These are phyloP conservation scores for Ophiostoma novo-ulmi DNA, from an alignment of 2,329 filamentous ascomycete species.

Conservation along the genomic window DNA sequence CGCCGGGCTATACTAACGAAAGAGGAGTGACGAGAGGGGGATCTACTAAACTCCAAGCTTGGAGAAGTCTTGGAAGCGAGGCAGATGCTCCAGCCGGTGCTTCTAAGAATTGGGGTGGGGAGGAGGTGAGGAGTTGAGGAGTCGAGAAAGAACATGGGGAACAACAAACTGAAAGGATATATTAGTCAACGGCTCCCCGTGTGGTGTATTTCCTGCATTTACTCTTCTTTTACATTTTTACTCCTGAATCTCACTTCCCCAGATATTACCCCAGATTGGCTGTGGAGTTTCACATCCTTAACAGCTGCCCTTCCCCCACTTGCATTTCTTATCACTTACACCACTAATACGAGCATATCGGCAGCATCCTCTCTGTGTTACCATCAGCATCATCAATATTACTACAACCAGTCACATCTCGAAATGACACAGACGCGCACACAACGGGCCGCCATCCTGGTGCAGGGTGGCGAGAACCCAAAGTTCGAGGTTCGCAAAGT, in stretches of 20 bases:
- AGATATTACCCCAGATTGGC: not conserved
- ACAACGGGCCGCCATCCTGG: not conserved
- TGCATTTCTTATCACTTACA: constrained; percentile 1
- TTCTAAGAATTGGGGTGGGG: not conserved
- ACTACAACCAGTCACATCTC: not conserved
- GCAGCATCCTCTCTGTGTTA: not conserved
- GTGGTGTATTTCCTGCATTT: not conserved
- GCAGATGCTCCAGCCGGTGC: not conserved
- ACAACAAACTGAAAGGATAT: not conserved
- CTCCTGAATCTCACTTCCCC: not conserved
- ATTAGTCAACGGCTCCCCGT: not conserved
- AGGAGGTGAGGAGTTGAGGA: not conserved
- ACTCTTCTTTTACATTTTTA: not conserved
- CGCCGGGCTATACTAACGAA: not conserved
- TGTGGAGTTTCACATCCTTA: not conserved
- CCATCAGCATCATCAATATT: not conserved
- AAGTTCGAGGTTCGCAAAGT: constrained; percentile 29
- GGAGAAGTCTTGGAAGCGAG: not conserved
- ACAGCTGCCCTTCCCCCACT: not conserved
- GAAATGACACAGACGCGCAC: not conserved
- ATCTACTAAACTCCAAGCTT: not conserved
- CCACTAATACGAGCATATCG: not conserved
- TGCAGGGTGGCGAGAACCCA: constrained; percentile 21
- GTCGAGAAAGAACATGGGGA: not conserved
- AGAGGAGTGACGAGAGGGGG: not conserved